Base-by-base conservation (phyloP, 1,284 basidiomycete genomes). In the Cryptococcus floricola region DNA sequence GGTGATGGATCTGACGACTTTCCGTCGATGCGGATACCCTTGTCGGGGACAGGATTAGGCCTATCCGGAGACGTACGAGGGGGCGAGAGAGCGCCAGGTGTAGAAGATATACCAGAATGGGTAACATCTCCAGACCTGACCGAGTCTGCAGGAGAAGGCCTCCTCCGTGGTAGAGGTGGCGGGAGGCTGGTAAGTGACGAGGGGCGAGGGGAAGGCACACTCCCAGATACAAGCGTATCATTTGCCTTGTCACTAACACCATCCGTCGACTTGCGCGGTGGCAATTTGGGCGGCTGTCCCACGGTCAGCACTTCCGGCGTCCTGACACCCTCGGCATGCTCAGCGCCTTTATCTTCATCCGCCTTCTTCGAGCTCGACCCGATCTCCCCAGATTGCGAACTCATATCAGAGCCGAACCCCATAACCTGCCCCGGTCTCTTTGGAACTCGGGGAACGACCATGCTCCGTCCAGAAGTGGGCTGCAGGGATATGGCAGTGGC, bases 381-480 rank as follows among this genome's bases (percentile, higher is more conserved):
- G 50, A 4, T 57, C 60, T 5, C 23, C 18, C 41, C 41, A 23
- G 41, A 42, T n/a, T 23, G n/a, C 14, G 19, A 9, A 8, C 48
- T 27, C 31, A 25, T 39, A 13, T 38, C 57, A 31, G 52, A 52
- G 2, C 67, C 69, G 14, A 75, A 61, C 10, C 64, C 61, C 1
- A 68, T 71, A 12, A 70, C 65, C 39, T 71, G 65, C 14, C 73
- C 74, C 3, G 74, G 70, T 19, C 74, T 62, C 53, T 71, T 73
- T 6, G 67, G 68, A 14, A 76, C 65, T 23, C 68, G 31, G 9
- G 74, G 74, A 1, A 76, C 74, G 1, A 72, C 64, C 74, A 76
- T 76, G 14, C 60, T 60, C 43, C 56, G 60, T 10, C 62, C 63
- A 2, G 59, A 58, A 8, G 59, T 25, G 28, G 71, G 73, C 53